Evolutionary conservation across 495 filamentous ascomycete species (phyloP).

Genomic region (Xylaria acuta): DNA sequence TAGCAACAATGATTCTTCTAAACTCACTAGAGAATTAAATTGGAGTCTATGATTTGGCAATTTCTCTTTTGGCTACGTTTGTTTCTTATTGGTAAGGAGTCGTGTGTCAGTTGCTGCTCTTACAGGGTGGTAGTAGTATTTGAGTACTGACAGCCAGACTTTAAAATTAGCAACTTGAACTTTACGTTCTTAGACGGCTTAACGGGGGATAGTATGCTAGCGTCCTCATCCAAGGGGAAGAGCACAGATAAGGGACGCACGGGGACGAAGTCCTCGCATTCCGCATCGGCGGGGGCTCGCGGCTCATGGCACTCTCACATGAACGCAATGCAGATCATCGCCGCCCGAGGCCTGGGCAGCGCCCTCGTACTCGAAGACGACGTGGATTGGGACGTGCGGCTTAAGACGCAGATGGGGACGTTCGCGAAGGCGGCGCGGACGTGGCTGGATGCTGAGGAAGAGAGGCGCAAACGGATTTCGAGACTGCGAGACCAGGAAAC

Average conservation of each 20-base stretch:
- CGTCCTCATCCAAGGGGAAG: conserved; percentile 36
- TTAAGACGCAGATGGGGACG: conserved; percentile 51
- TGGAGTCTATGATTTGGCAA: neutral
- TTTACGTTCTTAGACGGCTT: conserved; percentile 64
- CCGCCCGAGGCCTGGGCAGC: conserved; percentile 44
- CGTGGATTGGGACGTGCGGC: conserved; percentile 56
- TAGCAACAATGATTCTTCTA: neutral
- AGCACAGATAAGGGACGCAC: conserved; percentile 8
- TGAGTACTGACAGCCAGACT: neutral
- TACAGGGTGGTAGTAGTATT: neutral
- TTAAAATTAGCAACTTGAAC: conserved; percentile 52
- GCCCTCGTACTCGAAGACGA: conserved; percentile 60
- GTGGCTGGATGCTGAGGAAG: conserved; percentile 28
- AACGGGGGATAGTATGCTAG: conserved; percentile 44
- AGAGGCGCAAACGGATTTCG: neutral
- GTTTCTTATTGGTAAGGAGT: neutral
- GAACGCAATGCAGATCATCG: conserved; percentile 47
- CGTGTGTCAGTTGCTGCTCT: neutral
- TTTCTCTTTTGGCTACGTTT: neutral
- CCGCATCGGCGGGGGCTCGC: conserved; percentile 43
- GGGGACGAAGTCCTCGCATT: conserved; percentile 22
- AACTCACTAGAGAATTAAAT: neutral
- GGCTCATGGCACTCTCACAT: conserved; percentile 58
- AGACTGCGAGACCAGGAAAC: conserved; percentile 4
- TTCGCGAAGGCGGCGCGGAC: conserved; percentile 45